Evolutionary conservation across 148 eudicot genomes (phyloP), one percentile per base, ranked within the genome.

Genomic region (Rhododendron molle): DNA sequence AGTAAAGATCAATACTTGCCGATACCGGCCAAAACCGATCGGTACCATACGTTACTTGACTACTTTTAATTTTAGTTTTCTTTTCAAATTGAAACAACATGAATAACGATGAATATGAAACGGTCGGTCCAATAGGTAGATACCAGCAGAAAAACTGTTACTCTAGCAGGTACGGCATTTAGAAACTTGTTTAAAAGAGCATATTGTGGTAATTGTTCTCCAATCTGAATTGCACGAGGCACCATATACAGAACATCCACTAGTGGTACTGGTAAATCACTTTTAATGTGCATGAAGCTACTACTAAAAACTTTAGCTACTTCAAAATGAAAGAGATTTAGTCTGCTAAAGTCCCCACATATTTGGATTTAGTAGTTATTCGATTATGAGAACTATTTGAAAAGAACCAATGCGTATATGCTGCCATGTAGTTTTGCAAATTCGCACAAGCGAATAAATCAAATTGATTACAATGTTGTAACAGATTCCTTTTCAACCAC

Each of bases 401-500:
- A 18, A 67, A 65, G 32, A 15, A 83, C 21, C 58, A 79, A 26
- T 79, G n/a, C 10, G n/a, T 7, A 50, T 65, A n/a, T 81, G 10
- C 65, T 36, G 86, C 54, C 82, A 65, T 43, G 7, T 78, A 32
- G 82, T 67, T 56, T 47, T 79, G 65, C 52, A 32, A 32, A 76
- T 56, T 86, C 34, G 38, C 36, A 6, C 80, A 56, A 62, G 43
- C 38, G 10, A 78, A 73, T 72, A 36, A 71, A 28, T 23, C 3
- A 32, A 26, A 44, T 71, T 43, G 76, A 74, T 81, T 44, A 32
- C 58, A 44, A 18, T 78, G 36, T 58, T 52, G 5, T 82, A 84
- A 44, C 94, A 95, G 97, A 84, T 83, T 71, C 91, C 95, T 76
- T 93, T 93, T 87, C 83, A 92, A 88, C 99, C 96, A 21, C 95